Percentiles rank a stretch among this genome's conserved stretches.
phyloP scores from a whole-genome alignment of 2,329 filamentous ascomycete species.

The Raffaelea albimanens region DNA sequence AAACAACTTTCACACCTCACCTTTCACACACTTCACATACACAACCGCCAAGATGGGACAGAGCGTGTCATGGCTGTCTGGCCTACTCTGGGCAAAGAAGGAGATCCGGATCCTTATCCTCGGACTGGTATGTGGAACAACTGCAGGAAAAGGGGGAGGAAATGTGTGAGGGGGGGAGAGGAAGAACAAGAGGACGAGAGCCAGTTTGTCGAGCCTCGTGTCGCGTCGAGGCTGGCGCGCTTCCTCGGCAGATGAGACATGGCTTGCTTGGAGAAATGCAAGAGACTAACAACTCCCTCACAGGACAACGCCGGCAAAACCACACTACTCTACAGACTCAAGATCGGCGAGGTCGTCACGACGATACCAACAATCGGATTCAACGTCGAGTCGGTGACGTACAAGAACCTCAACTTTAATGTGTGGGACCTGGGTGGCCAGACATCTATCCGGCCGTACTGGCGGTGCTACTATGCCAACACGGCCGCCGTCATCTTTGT shows the following conservation, averaged over 20 bases:
- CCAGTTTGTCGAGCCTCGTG: no score
- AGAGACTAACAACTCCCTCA: no score
- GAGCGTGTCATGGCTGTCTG: conserved; percentile 59
- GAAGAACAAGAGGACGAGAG: neutral
- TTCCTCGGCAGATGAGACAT: no score
- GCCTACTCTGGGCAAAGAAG: conserved; percentile 83
- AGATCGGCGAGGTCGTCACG: conserved; percentile 98
- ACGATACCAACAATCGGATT: conserved; percentile 99
- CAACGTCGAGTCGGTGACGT: conserved; percentile 97
- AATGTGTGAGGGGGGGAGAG: no score
- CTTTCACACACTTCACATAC: neutral
- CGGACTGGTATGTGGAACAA: conserved; percentile 54
- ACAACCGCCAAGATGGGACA: conserved; percentile 45
- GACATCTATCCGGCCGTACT: conserved; percentile 97
- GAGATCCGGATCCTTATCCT: conserved; percentile 95
- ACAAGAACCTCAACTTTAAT: conserved; percentile 97
- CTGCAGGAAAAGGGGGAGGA: neutral
- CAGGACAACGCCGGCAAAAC: conserved; percentile 99
- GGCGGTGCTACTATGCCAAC: conserved; percentile 99
- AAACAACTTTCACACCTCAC: no score
- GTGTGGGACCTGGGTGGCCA: conserved; percentile 98
- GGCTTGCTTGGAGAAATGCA: no score
- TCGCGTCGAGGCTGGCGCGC: no score
- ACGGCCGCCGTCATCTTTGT: conserved; percentile 98
- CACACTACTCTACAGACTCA: conserved; percentile 88